Conservation (phyloP, 2,329 filamentous ascomycete genomes). For the Elsinoe fawcettii region DNA sequence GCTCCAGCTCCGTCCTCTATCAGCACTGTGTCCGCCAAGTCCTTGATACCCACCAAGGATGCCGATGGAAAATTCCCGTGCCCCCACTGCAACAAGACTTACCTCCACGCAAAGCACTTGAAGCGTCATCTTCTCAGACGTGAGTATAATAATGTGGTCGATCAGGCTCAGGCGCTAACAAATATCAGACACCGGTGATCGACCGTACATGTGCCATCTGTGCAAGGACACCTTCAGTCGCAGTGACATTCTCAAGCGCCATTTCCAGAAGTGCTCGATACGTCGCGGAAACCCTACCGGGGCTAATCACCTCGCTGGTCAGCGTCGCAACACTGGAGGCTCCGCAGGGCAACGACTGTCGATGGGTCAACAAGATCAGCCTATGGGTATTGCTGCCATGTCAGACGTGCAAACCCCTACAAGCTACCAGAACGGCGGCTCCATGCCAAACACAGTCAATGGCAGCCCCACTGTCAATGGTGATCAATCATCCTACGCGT, state of each 20-base stretch:
- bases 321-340: slow-evolving; percentile 40
- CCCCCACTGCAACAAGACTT: slow-evolving; percentile 96
- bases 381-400: slow-evolving; percentile 30
- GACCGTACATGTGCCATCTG: slow-evolving; percentile 95
- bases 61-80: slow-evolving; percentile 97
- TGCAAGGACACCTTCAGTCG: slow-evolving; percentile 97
- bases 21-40: slow-evolving; percentile 58
- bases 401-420: slow-evolving; percentile 27
- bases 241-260: slow-evolving; percentile 95
- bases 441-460: slow-evolving; percentile 20
- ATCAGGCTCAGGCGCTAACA: slow-evolving; percentile 28
- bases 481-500: slow-evolving; percentile 28
- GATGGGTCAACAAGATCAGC: slow-evolving; percentile 30
- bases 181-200: slow-evolving; percentile 79
- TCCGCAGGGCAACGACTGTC: slow-evolving; percentile 31
- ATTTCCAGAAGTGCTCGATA: slow-evolving; percentile 98
- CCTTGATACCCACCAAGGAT: slow-evolving; percentile 85
- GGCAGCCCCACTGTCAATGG: slow-evolving; percentile 32
- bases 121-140: slow-evolving; percentile 93
- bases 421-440: slow-evolving; percentile 24
- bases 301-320: slow-evolving; percentile 83
- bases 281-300: slow-evolving; percentile 92
- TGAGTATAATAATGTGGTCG: slow-evolving; percentile 47
- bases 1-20: slow-evolving; percentile 68
- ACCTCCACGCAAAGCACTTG: slow-evolving; percentile 92